Evolutionary conservation across 1,284 basidiomycete species (phyloP), one percentile per base, ranked within the genome.

Genomic region (Naganishia sp.): DNA sequence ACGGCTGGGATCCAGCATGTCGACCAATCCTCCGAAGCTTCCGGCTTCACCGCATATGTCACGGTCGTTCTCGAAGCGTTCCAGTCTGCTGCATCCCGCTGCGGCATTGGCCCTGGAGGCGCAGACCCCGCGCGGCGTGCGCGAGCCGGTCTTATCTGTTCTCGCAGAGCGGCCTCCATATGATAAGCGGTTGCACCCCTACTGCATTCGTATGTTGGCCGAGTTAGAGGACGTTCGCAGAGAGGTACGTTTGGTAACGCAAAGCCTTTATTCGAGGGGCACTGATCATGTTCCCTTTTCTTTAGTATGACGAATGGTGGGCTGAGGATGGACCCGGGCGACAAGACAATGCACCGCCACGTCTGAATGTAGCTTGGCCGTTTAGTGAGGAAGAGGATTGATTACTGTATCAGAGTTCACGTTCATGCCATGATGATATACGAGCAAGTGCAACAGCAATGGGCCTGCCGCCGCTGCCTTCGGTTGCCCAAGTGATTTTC

Each of bases 221-320:
- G 82, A 83, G 70, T 74, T 82, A 45, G 82, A 83, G 71, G 80
- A 81, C 69, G 79, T 80, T 44, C 75, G 81, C 68, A 78, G 78
- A 70, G 81, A 81, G 75, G 77, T 78, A 55, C 72, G 77, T 72
- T 18, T 23, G 15, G 60, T 55, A 50, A 21, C n/a, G 21, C 18
- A 33, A 6, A 10, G 3, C 23, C 31, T 48, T 13, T 13, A 11
- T 28, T 28, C 5, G 28, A 28, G 28, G 28, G 5, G 1, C 36
- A 39, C 36, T 39, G 10, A 39, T 39, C 13, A 57, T n/a, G n/a
- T 52, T 23, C n/a, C 18, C 25, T 21, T 15, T 36, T 23, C 16
- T 2, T 54, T 63, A 75, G 75, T 79, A 79, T 66, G 78, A 79
- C 63, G 78, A 79, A 65, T 81, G 80, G 80, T 81, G 77, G 77